phyloP scores from a whole-genome alignment of 2,329 filamentous ascomycete genomes.

The Aureobasidium leucospermi region DNA sequence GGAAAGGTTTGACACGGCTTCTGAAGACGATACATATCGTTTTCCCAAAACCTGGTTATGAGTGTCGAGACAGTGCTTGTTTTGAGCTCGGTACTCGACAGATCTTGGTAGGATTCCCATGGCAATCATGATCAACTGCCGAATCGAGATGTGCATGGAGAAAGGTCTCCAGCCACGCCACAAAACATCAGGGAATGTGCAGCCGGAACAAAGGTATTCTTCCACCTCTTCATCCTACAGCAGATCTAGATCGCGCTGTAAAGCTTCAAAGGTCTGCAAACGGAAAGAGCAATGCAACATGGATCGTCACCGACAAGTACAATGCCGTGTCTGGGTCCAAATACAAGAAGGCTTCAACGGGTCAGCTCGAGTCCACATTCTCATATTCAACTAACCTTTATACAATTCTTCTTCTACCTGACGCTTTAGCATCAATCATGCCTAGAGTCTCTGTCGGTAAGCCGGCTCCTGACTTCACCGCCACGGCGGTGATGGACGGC shows the following conservation, averaged over 20 bases:
- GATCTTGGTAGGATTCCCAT: not conserved
- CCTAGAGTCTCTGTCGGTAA: conserved; percentile 19
- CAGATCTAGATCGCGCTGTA: not conserved
- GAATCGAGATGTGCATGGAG: not conserved
- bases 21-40: too few relatives aligned
- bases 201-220: conserved; percentile 10
- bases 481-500: conserved; percentile 25
- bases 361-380: not conserved
- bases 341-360: not conserved
- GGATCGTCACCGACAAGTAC: not conserved
- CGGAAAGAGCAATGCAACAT: not conserved
- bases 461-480: conserved; percentile 24
- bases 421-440: not conserved
- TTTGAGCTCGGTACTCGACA: too few relatives aligned
- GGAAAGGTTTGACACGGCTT: too few relatives aligned
- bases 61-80: too few relatives aligned
- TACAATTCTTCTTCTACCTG: not conserved
- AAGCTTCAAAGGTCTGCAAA: not conserved
- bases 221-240: not conserved
- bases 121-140: too few relatives aligned
- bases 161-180: not conserved
- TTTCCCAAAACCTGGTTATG: too few relatives aligned
- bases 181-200: not conserved
- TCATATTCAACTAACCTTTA: not conserved
- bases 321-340: too few relatives aligned